Conservation (phyloP, 768 basidiomycete genomes). For the Boletus sp. region DNA sequence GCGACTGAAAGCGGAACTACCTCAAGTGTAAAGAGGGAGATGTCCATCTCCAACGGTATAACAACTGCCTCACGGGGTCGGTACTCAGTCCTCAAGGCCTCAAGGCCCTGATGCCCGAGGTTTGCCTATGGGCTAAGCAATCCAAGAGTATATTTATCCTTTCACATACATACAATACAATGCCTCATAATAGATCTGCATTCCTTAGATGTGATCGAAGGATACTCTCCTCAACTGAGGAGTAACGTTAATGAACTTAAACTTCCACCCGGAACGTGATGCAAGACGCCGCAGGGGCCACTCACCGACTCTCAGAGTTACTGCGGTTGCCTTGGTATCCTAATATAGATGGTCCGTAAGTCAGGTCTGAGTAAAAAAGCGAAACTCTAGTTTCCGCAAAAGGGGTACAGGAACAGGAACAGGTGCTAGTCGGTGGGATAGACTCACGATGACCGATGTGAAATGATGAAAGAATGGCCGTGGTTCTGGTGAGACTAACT, state of each 20-base stretch:
- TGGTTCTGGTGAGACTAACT: slow-evolving; percentile 56
- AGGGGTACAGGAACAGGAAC: slow-evolving; percentile 8
- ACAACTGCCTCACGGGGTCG: not conserved
- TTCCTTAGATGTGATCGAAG: slow-evolving; percentile 65
- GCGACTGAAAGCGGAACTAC: not conserved
- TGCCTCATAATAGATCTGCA: slow-evolving; percentile 60
- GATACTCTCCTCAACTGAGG: slow-evolving; percentile 66
- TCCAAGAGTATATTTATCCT: not conserved
- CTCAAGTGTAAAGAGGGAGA: not conserved
- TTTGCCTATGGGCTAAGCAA: not conserved
- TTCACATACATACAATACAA: slow-evolving; percentile 1
- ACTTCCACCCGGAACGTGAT: not conserved
- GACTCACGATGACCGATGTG: slow-evolving; percentile 73
- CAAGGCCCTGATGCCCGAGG: not conserved
- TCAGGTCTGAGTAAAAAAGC: not conserved
- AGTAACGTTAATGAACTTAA: slow-evolving; percentile 4
- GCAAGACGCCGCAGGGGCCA: slow-evolving; percentile 1
- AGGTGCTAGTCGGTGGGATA: not conserved
- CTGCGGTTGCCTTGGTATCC: slow-evolving; percentile 74
- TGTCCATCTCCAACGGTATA: not conserved
- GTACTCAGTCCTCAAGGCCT: not conserved
- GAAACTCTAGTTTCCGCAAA: not conserved
- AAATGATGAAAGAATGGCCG: slow-evolving; percentile 70
- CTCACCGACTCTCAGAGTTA: slow-evolving; percentile 65
- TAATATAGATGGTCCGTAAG: slow-evolving; percentile 29